These are phyloP conservation scores for Aspergillus ellipticus DNA, from an alignment of 495 filamentous ascomycete species.

Conservation along the genomic window DNA sequence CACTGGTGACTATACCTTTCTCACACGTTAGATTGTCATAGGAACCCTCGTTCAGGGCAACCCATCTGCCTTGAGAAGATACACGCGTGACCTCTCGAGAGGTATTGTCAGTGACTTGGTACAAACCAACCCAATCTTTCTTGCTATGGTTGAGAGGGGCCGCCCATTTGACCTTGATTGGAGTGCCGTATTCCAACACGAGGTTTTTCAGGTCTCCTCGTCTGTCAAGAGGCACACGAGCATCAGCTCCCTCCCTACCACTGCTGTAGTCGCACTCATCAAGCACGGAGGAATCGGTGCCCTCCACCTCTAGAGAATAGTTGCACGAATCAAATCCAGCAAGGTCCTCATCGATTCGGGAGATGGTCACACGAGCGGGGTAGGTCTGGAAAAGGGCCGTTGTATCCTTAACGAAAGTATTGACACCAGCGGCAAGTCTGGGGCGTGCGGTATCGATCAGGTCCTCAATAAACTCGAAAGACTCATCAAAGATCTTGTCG, in stretches of 20 bases:
- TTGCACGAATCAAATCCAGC: constrained; percentile 80
- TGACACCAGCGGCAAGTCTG: constrained; percentile 81
- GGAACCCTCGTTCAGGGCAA: constrained; percentile 69
- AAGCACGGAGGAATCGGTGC: constrained; percentile 51
- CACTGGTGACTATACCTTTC: constrained; percentile 69
- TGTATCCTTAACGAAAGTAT: constrained; percentile 82
- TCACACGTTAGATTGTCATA: constrained; percentile 77
- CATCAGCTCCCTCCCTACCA: constrained; percentile 49
- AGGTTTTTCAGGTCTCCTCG: constrained; percentile 64
- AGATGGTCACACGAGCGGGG: constrained; percentile 83
- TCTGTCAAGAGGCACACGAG: constrained; percentile 46
- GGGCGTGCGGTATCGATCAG: constrained; percentile 84
- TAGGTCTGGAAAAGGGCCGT: constrained; percentile 84
- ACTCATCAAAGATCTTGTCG: constrained; percentile 80
- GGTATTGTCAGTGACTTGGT: constrained; percentile 88
- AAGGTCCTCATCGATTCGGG: constrained; percentile 73
- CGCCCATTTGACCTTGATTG: constrained; percentile 88
- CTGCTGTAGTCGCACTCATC: constrained; percentile 46
- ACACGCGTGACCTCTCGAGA: constrained; percentile 79
- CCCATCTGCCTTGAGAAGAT: constrained; percentile 85
- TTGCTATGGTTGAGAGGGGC: constrained; percentile 88
- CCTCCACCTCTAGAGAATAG: constrained; percentile 74
- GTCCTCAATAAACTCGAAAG: constrained; percentile 84
- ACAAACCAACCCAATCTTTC: constrained; percentile 93
- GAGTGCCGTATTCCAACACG: constrained; percentile 83